phyloP scores from a whole-genome alignment of 192 early-diverging fungal genomes.

The Spizellomyces punctatus region DNA sequence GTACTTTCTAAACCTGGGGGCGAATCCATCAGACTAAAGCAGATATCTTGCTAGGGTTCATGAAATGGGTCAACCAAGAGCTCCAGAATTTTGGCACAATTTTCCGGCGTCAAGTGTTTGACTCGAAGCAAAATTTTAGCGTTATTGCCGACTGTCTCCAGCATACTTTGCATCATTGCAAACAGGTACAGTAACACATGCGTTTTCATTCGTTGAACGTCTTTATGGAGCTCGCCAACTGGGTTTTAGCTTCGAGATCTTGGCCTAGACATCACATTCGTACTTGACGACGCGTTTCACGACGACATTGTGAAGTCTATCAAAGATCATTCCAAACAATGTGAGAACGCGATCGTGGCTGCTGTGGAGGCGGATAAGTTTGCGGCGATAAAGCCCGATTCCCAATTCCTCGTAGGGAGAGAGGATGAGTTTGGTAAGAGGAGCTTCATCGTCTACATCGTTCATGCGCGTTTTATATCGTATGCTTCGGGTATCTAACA shows the following conservation, averaged over 20 bases:
- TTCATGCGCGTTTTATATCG: slow-evolving; percentile 4
- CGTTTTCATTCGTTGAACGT: neutral
- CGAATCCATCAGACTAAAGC: too few species aligned
- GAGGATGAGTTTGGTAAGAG: slow-evolving; percentile 14
- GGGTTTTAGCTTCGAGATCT: slow-evolving; percentile 71
- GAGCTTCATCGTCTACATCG: too few species aligned
- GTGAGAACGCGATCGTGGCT: slow-evolving; percentile 64
- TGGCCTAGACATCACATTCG: slow-evolving; percentile 83
- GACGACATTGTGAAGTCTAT: slow-evolving; percentile 74
- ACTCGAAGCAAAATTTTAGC: slow-evolving; percentile 71
- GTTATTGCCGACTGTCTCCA: slow-evolving; percentile 85
- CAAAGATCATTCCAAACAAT: slow-evolving; percentile 65
- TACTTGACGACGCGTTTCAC: slow-evolving; percentile 79
- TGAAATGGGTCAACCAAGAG: slow-evolving; percentile 90
- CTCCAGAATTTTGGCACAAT: slow-evolving; percentile 81
- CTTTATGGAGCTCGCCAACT: neutral
- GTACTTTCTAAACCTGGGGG: too few species aligned
- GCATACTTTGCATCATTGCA: slow-evolving; percentile 74
- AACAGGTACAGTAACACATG: slow-evolving; percentile 54
- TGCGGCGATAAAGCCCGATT: slow-evolving; percentile 44
- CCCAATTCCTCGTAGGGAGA: slow-evolving; percentile 7
- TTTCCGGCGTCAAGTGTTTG: slow-evolving; percentile 90
- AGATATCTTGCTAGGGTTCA: slow-evolving; percentile 60
- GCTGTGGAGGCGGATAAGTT: slow-evolving; percentile 73
- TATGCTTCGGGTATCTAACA: neutral